Conservation (phyloP, 73 alveolate species). For the Paramecium biaurelia region DNA sequence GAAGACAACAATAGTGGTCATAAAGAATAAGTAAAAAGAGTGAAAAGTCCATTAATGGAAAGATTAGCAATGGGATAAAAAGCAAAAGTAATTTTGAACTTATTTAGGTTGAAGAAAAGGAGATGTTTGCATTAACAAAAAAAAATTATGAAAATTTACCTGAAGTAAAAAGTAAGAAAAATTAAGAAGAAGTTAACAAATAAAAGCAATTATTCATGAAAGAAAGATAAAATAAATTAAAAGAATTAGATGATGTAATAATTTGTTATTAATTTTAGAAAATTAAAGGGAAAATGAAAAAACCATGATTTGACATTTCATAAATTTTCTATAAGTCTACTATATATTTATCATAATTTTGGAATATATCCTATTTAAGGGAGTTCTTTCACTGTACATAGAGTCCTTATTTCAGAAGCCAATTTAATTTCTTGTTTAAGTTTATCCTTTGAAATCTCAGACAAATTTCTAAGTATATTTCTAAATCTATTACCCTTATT, state of each 20-base stretch:
- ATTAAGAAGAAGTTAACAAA: background rate
- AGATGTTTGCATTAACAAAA: conserved; percentile 62
- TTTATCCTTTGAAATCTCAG: background rate
- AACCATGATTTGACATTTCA: background rate
- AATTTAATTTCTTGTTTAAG: background rate
- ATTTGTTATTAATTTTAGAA: background rate
- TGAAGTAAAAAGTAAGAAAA: conserved; percentile 53
- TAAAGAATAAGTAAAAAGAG: background rate
- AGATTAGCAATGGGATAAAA: conserved; percentile 41
- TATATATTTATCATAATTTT: background rate
- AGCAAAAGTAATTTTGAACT: background rate
- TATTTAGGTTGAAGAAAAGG: conserved; percentile 52
- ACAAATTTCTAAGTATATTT: background rate
- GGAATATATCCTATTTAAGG: background rate
- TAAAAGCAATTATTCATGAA: background rate
- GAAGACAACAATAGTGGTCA: background rate
- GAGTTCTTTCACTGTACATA: background rate
- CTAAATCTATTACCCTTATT: background rate
- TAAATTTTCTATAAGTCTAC: background rate
- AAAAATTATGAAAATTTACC: conserved; percentile 62
- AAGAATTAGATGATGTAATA: conserved; percentile 47
- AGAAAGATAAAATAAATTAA: conserved; percentile 32
- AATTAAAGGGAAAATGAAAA: background rate
- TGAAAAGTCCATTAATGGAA: conserved; percentile 21
- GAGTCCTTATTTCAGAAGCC: background rate